A percentile compares a stretch with the other conserved stretches of the same genome.
Conservation (phyloP, 2,329 filamentous ascomycete species). For the Aspergillus brunneoviolaceus region DNA sequence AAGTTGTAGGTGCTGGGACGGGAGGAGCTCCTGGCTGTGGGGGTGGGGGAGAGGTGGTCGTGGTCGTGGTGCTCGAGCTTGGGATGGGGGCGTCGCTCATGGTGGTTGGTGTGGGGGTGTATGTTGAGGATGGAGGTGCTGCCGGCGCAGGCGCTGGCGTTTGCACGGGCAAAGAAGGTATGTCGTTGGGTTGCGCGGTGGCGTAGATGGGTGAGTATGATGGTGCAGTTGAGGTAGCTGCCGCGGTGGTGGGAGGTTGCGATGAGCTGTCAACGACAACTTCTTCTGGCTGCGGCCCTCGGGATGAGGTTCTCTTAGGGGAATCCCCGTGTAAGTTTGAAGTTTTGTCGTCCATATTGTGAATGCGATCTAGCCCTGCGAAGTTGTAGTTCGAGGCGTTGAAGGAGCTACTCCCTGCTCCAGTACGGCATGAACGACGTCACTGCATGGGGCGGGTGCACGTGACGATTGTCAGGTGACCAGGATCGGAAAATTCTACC, state of each 20-base stretch:
- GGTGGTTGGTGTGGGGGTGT: conserved; percentile 26
- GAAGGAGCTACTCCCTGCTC: background rate
- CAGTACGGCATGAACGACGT: background rate
- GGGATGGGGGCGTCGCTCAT: background rate
- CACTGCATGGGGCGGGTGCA: background rate
- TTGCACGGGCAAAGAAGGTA: conserved; percentile 13
- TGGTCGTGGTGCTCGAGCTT: conserved; percentile 21
- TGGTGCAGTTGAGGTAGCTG: conserved; percentile 28
- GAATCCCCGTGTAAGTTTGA: background rate
- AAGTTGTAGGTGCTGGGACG: conserved; percentile 9
- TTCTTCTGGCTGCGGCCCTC: background rate
- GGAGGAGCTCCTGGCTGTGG: conserved; percentile 40
- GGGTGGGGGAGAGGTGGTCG: conserved; percentile 38
- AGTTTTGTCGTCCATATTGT: background rate
- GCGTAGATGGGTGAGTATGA: conserved; percentile 35
- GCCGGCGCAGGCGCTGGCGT: conserved; percentile 20
- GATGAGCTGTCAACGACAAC: background rate
- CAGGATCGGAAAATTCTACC: background rate
- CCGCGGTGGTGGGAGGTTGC: conserved; percentile 3
- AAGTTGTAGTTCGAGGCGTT: no score
- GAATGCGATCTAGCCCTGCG: no score
- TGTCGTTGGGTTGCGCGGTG: conserved; percentile 18
- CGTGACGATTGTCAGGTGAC: conserved; percentile 3
- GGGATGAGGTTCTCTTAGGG: background rate
- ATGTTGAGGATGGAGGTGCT: background rate